A percentile compares a stretch with the other conserved stretches of the same genome.
phyloP scores from a whole-genome alignment of 192 early-diverging fungal species.

The Martensiomyces pterosporus region DNA sequence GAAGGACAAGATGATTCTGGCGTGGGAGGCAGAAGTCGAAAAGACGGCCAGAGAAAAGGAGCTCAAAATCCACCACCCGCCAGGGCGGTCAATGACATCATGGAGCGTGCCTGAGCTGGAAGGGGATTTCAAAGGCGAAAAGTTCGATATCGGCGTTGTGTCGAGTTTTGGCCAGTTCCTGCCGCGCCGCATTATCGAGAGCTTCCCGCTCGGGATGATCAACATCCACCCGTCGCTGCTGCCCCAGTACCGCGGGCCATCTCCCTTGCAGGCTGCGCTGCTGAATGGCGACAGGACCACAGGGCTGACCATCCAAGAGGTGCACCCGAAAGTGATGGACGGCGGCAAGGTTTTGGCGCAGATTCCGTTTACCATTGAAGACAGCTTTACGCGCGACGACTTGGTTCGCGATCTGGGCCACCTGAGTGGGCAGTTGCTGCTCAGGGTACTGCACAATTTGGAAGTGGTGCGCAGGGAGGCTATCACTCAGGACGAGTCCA shows the following conservation, averaged over 20 bases:
- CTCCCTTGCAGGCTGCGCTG: conserved; percentile 79
- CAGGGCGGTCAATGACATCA: background rate
- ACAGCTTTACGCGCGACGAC: background rate
- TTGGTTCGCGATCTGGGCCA: conserved; percentile 2
- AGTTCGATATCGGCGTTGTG: conserved; percentile 73
- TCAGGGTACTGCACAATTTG: conserved; percentile 12
- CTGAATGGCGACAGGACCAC: conserved; percentile 67
- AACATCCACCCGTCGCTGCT: conserved; percentile 89
- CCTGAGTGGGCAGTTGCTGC: conserved; percentile 7
- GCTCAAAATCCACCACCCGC: background rate
- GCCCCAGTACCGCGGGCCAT: conserved; percentile 81
- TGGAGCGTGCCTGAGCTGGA: background rate
- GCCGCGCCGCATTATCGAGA: conserved; percentile 55
- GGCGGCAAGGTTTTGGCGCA: conserved; percentile 76
- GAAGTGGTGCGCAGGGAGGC: conserved; percentile 47
- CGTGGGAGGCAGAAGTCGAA: background rate
- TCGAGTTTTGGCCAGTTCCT: conserved; percentile 89
- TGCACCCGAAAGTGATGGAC: conserved; percentile 62
- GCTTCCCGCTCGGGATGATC: conserved; percentile 60
- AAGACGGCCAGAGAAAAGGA: background rate
- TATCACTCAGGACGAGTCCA: conserved; percentile 52
- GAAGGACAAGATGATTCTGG: background rate
- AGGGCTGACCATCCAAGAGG: conserved; percentile 85
- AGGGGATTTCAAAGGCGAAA: background rate
- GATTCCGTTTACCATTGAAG: conserved; percentile 2